Percentiles rank a stretch among this genome's conserved stretches.
Conservation (phyloP, 257 asterid species). For the Anisodus acutangulus region DNA sequence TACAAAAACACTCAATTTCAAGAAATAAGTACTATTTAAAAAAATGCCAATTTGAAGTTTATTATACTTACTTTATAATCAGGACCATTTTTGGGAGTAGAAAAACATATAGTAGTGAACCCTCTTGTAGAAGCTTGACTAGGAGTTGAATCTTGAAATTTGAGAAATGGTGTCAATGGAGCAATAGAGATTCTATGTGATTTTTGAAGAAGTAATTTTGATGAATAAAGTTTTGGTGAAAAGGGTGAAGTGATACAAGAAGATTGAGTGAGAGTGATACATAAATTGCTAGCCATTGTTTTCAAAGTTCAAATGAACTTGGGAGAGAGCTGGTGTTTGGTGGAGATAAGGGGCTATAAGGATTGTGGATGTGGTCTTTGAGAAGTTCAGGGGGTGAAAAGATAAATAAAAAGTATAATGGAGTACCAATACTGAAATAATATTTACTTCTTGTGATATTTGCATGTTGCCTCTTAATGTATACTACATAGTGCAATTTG, state of each 20-base stretch:
- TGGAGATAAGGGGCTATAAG: constrained; percentile 5
- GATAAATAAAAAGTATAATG: neutral
- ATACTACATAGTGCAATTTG: neutral
- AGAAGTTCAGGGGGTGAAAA: constrained; percentile 15
- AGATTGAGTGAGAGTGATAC: constrained; percentile 21
- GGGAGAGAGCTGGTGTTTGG: neutral
- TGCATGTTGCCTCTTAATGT: neutral
- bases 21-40: neutral
- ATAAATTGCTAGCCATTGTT: constrained; percentile 28
- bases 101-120: constrained; percentile 26
- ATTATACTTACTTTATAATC: constrained; percentile 23
- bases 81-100: constrained; percentile 23
- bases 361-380: constrained; percentile 12
- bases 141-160: constrained; percentile 10
- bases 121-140: neutral
- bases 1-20: neutral
- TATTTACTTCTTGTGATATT: neutral
- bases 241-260: neutral
- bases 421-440: constrained; percentile 5
- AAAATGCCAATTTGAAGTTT: neutral
- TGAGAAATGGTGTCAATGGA: constrained; percentile 28
- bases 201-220: neutral
- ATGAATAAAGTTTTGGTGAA: constrained; percentile 18
- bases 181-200: constrained; percentile 20
- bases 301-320: neutral